phyloP scores from a whole-genome alignment of 345 rosid genomes.

The Nasturtium officinale region DNA sequence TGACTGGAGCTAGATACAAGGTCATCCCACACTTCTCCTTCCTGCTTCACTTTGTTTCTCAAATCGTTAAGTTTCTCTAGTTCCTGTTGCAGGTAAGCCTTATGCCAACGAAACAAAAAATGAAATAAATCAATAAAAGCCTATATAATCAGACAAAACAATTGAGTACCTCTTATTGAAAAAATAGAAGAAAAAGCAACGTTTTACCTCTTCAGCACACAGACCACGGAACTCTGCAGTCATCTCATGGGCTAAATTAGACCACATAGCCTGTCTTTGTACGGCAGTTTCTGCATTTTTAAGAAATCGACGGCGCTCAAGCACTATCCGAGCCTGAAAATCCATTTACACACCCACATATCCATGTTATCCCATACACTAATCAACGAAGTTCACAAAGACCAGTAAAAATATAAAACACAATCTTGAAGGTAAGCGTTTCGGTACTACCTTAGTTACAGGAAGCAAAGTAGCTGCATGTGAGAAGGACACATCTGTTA shows the following conservation, averaged over 20 bases:
- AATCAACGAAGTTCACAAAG: slow-evolving; percentile 18
- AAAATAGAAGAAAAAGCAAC: not conserved
- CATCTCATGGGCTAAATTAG: slow-evolving; percentile 99
- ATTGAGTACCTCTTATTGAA: slow-evolving; percentile 16
- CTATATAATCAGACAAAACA: not conserved
- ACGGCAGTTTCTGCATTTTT: slow-evolving; percentile 94
- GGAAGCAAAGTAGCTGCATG: slow-evolving; percentile 98
- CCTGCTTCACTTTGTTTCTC: slow-evolving; percentile 96
- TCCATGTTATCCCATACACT: not conserved
- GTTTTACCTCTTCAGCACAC: slow-evolving; percentile 95
- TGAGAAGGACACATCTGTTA: slow-evolving; percentile 96
- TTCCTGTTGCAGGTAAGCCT: slow-evolving; percentile 99
- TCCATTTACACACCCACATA: not conserved
- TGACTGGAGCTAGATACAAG: slow-evolving; percentile 94
- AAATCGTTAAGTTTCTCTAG: slow-evolving; percentile 91
- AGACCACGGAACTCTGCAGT: slow-evolving; percentile 99
- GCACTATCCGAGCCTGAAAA: slow-evolving; percentile 90
- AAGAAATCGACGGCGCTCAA: slow-evolving; percentile 89
- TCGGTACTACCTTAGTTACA: slow-evolving; percentile 75
- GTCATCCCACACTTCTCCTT: slow-evolving; percentile 98
- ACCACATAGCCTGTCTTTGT: slow-evolving; percentile 98
- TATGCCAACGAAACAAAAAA: slow-evolving; percentile 45
- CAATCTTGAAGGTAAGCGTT: not conserved
- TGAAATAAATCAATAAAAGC: slow-evolving; percentile 22
- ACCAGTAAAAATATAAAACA: not conserved